A percentile compares a stretch with the other conserved stretches of the same genome.
Conservation (phyloP, 1,284 basidiomycete genomes). For the Ceratobasidium papillatum region DNA sequence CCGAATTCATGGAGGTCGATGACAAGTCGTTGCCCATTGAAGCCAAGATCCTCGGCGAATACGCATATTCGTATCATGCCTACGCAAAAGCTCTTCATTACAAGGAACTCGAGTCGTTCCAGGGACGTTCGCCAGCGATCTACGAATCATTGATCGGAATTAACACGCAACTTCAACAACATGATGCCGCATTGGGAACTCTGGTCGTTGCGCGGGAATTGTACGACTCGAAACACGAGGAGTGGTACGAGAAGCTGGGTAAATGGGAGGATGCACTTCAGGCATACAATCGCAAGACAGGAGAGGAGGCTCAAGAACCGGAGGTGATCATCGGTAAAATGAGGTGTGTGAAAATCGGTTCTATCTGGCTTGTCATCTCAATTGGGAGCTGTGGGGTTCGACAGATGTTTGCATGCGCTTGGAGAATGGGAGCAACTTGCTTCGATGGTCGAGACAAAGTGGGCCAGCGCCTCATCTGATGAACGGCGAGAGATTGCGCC, state of each 20-base stretch:
- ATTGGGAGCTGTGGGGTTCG: neutral
- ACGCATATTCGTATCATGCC: constrained; percentile 92
- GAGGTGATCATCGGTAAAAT: constrained; percentile 88
- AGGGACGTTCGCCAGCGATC: constrained; percentile 75
- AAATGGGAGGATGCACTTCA: constrained; percentile 94
- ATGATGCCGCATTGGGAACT: constrained; percentile 95
- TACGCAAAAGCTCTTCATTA: constrained; percentile 99
- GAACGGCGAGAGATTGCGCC: constrained; percentile 93
- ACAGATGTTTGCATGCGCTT: constrained; percentile 86
- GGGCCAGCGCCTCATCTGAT: constrained; percentile 85
- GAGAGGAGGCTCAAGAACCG: constrained; percentile 71
- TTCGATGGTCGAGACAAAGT: constrained; percentile 86
- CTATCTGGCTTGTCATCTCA: neutral
- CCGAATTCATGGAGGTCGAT: constrained; percentile 99
- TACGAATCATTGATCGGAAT: constrained; percentile 97
- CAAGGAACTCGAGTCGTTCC: constrained; percentile 98
- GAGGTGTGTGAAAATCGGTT: constrained; percentile 56
- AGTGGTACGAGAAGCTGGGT: constrained; percentile 98
- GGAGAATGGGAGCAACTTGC: constrained; percentile 98
- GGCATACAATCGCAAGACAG: constrained; percentile 85
- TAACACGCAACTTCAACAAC: constrained; percentile 97
- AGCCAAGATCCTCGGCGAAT: constrained; percentile 91
- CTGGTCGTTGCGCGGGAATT: constrained; percentile 86
- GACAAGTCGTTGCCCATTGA: constrained; percentile 97
- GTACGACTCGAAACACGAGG: constrained; percentile 89